A percentile compares a stretch with the other conserved stretches of the same genome.
Evolutionary conservation across 108 stramenopile genomes (phyloP).

Genomic region (Pseudonitzschia delicatissima): DNA sequence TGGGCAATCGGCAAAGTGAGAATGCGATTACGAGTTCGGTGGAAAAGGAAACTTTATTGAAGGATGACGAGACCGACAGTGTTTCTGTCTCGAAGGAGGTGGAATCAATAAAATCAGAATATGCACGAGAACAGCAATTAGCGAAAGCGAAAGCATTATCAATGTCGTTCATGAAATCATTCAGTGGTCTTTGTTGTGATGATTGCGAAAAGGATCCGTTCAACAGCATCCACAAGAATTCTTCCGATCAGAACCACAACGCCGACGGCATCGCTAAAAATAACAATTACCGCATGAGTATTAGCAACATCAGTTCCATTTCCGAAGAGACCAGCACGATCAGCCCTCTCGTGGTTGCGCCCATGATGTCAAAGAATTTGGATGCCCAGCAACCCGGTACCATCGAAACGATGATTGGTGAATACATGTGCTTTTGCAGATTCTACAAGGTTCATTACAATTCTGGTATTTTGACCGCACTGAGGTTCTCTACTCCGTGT

Average conservation of each 20-base stretch:
- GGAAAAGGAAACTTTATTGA: no score
- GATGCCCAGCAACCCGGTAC: background rate
- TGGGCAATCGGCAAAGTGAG: no score
- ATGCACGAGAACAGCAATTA: no score
- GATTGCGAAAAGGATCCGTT: constrained; percentile 21
- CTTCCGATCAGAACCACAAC: no score
- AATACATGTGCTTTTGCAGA: constrained; percentile 60
- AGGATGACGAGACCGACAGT: no score
- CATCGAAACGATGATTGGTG: constrained; percentile 49
- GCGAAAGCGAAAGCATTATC: constrained; percentile 13
- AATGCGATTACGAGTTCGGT: no score
- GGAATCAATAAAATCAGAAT: no score
- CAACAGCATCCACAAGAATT: background rate
- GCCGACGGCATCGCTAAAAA: no score
- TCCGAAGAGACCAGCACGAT: constrained; percentile 1
- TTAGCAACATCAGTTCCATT: background rate
- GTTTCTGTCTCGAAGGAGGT: no score
- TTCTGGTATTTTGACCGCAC: constrained; percentile 60
- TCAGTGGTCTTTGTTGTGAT: constrained; percentile 26
- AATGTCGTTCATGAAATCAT: constrained; percentile 24
- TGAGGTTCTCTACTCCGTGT: constrained; percentile 63
- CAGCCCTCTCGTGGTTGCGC: constrained; percentile 23
- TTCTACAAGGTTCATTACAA: constrained; percentile 64
- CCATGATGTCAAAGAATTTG: constrained; percentile 16
- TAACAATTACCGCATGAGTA: no score